Evolutionary conservation across 108 stramenopile genomes (phyloP), one percentile per base, ranked within the genome.

Genomic region (Cyclotella distinguenda): DNA sequence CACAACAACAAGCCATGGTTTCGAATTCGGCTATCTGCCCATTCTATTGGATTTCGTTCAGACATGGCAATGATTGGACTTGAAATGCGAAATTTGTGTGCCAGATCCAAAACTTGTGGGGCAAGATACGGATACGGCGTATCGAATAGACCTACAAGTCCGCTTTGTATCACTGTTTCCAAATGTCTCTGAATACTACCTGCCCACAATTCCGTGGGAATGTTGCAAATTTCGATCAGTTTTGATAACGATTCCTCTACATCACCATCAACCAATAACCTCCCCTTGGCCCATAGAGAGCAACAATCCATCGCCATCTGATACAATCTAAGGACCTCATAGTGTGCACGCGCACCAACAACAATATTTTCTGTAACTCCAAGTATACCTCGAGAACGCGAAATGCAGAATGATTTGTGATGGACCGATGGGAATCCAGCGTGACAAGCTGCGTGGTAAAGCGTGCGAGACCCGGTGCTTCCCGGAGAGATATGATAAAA

Each of bases 321-420:
- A 46, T 76, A 76, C 60, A 63, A 43, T 47, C 74, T 45, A 39
- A 76, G 64, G 5, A 76, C 26, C 47, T 68, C 61, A 40, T 34
- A 76, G 44, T 76, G 74, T 13, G 74, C 66, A 25, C 66, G 49
- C 25, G 68, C 66, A 34, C 74, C 74, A 19, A 25, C 42, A 18
- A 76, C 74, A 6, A 76, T 66, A 33, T 27, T 43, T 6, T 49
- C 40, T 7, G 51, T 9, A 6, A 76, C 66, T 34, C 54, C 55
- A 15, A 45, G 31, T 0, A 76, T 68, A 26, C 74, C 74, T 40
- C 61, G 74, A 55, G 27, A 21, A n/a, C 25, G 46, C 1, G 74
- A 68, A 45, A 68, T 68, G 33, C 74, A 76, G 34, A 76, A 76
- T 40, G 74, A 76, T 68, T 76, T 76, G 66, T 76, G 74, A 68